Conservation (phyloP, 2,329 filamentous ascomycete species). For the Pseudocercospora cruenta region DNA sequence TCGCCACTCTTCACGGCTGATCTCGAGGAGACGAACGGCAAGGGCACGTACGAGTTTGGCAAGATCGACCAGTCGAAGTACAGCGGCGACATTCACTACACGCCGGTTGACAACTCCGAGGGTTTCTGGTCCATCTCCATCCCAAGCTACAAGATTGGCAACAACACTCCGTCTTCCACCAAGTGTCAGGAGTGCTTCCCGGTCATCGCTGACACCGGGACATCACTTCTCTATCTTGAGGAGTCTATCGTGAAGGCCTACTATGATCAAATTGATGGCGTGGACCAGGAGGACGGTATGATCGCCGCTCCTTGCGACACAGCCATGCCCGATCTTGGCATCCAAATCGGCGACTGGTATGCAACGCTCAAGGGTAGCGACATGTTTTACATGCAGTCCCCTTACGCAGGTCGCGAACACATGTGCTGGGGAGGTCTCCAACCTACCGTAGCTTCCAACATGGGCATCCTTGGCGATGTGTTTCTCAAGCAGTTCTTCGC, state of each 20-base stretch:
- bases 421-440: slow-evolving; percentile 72
- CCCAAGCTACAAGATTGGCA: slow-evolving; percentile 60
- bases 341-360: slow-evolving; percentile 60
- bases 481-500: slow-evolving; percentile 65
- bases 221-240: slow-evolving; percentile 65
- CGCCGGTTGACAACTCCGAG: slow-evolving; percentile 61
- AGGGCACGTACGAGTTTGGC: slow-evolving; percentile 74
- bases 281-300: slow-evolving; percentile 47
- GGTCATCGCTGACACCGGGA: slow-evolving; percentile 59
- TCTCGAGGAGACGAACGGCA: slow-evolving; percentile 57
- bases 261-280: slow-evolving; percentile 47
- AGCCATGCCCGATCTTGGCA: slow-evolving; percentile 48
- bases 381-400: slow-evolving; percentile 56
- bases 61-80: slow-evolving; percentile 67
- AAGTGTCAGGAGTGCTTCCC: slow-evolving; percentile 39
- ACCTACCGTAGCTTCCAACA: slow-evolving; percentile 44
- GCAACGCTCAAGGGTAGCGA: slow-evolving; percentile 41
- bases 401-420: slow-evolving; percentile 38
- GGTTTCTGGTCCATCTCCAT: slow-evolving; percentile 73
- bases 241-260: slow-evolving; percentile 47
- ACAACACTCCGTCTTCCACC: slow-evolving; percentile 52
- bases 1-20: slow-evolving; percentile 73
- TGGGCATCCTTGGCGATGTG: slow-evolving; percentile 67
- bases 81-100: slow-evolving; percentile 63
- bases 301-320: slow-evolving; percentile 48